Conservation (phyloP, 331 rosid genomes). For the Rhamnella rubrinervis region DNA sequence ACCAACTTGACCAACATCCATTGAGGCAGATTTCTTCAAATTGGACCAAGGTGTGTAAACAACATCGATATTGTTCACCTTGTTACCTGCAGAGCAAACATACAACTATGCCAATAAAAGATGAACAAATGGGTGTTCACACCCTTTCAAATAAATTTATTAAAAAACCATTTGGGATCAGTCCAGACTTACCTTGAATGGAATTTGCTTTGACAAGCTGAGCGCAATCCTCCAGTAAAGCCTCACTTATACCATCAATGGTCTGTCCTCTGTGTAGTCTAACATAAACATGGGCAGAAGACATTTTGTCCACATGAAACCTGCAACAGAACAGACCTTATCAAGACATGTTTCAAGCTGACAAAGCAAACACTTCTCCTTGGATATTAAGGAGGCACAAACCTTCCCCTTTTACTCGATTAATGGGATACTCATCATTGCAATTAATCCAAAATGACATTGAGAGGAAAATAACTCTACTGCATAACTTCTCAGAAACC, state of each 20-base stretch:
- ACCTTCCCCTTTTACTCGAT: too few relatives aligned
- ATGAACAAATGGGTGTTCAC: neutral
- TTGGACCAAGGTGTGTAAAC: slow-evolving; percentile 98
- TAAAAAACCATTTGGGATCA: neutral
- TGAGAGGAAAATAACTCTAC: neutral
- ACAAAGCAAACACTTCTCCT: neutral
- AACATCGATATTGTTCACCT: slow-evolving; percentile 88
- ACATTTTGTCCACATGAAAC: slow-evolving; percentile 98
- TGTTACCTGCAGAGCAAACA: slow-evolving; percentile 64
- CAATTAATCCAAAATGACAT: too few relatives aligned
- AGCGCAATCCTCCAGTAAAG: slow-evolving; percentile 84
- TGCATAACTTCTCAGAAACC: neutral
- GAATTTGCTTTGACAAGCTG: slow-evolving; percentile 99
- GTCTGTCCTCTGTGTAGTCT: slow-evolving; percentile 89
- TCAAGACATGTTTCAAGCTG: neutral
- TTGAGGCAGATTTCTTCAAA: slow-evolving; percentile 92
- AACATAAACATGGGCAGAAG: slow-evolving; percentile 94
- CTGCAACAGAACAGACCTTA: slow-evolving; percentile 32
- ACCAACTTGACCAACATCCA: slow-evolving; percentile 99
- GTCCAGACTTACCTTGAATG: slow-evolving; percentile 67
- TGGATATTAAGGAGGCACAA: too few relatives aligned
- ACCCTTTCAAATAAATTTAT: neutral
- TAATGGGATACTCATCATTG: too few relatives aligned
- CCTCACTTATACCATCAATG: slow-evolving; percentile 78
- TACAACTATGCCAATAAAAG: slow-evolving; percentile 2